Percentiles rank a stretch among this genome's conserved stretches.
Conservation (phyloP, 495 filamentous ascomycete species). For the Viridothelium virens region DNA sequence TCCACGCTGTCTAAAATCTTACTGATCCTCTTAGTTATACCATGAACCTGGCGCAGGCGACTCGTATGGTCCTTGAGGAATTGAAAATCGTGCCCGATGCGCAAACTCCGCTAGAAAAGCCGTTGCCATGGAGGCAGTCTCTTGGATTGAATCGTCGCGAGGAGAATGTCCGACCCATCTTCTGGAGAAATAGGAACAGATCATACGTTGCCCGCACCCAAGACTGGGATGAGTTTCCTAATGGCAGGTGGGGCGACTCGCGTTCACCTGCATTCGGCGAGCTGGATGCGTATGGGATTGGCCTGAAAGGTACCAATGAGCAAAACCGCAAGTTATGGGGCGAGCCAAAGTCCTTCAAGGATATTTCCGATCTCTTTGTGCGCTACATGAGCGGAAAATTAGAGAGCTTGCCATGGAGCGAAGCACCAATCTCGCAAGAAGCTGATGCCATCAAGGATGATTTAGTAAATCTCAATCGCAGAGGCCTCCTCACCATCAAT, state of each 20-base stretch:
- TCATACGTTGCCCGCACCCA: slow-evolving; percentile 93
- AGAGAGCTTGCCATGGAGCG: slow-evolving; percentile 87
- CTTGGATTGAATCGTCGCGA: slow-evolving; percentile 77
- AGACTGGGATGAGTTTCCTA: slow-evolving; percentile 99
- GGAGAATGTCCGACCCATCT: slow-evolving; percentile 97
- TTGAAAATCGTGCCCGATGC: slow-evolving; percentile 69
- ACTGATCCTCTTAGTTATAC: slow-evolving; percentile 58
- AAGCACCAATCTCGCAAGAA: slow-evolving; percentile 74
- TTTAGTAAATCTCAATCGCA: slow-evolving; percentile 70
- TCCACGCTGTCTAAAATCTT: neutral
- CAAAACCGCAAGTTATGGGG: slow-evolving; percentile 96
- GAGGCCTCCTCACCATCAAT: slow-evolving; percentile 91
- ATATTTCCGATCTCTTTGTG: slow-evolving; percentile 75
- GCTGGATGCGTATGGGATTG: slow-evolving; percentile 90
- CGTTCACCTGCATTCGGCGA: slow-evolving; percentile 96
- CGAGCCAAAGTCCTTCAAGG: slow-evolving; percentile 65
- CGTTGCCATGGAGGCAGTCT: slow-evolving; percentile 91
- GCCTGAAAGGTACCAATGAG: slow-evolving; percentile 93
- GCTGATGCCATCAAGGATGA: slow-evolving; percentile 66
- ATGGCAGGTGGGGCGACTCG: slow-evolving; percentile 97
- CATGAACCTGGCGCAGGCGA: slow-evolving; percentile 96
- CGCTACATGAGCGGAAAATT: slow-evolving; percentile 73
- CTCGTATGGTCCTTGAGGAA: slow-evolving; percentile 87
- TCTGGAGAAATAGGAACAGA: slow-evolving; percentile 95
- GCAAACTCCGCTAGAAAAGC: slow-evolving; percentile 66